Evolutionary conservation across 106 monocot genomes (phyloP), one percentile per base, ranked within the genome.

Genomic region (Acorus calamus): DNA sequence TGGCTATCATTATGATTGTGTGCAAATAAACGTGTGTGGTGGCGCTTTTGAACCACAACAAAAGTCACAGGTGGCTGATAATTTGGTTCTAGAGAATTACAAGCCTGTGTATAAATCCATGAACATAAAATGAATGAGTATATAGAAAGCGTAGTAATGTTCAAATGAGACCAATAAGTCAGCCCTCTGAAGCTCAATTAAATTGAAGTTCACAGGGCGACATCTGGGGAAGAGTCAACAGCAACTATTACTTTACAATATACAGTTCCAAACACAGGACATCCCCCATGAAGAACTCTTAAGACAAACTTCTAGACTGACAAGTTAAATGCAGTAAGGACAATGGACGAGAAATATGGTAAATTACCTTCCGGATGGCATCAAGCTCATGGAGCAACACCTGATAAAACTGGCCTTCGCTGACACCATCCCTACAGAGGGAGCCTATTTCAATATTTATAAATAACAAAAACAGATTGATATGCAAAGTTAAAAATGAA

Each of bases 331-430:
- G 28, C 28, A 28, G 28, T 28, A 28, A 28, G 28, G 28, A 28
- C 28, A 28, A 28, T 28, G 28, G 28, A 28, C 28, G 1, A 28
- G 28, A 28, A 28, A 28, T 14, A 48, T 46, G 14, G 60, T 41
- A 41, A 2, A 49, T 47, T 6, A 96, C 96, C 78, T 83, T 92
- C 51, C 91, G 59, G 14, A 98, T 98, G 53, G 96, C 96, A 77
- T 88, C 85, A 50, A 98, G 83, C 66, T 98, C 96, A 75, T 83
- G 61, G 10, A 98, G 60, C 5, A 98, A 60, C 5, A 98, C 96
- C 79, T 91, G 91, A 65, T 91, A 83, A 60, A 98, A 98, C 52
- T 98, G 96, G 6, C 96, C 91, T 79, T 98, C 96, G 42, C 89
- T 90, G 8, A 98, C 96, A 66, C 96, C 96, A 77, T 98, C 96